A percentile compares a stretch with the other conserved stretches of the same genome.
Conservation (phyloP, 2,329 filamentous ascomycete species). For the Zymoseptoria tritici region DNA sequence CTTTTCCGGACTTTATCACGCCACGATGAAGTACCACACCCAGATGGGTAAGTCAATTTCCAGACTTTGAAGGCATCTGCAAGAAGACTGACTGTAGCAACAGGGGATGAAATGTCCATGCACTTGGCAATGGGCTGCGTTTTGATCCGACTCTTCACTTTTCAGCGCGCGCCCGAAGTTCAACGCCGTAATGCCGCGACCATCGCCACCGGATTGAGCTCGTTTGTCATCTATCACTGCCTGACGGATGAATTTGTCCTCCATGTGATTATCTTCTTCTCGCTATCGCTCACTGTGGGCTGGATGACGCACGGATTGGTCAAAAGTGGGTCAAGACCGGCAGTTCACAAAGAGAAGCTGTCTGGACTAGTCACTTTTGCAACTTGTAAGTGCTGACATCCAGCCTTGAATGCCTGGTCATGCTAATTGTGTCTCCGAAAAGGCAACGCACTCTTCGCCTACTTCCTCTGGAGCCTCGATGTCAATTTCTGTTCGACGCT, state of each 20-base stretch:
- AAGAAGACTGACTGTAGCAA: background rate
- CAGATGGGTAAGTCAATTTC: slow-evolving; percentile 15
- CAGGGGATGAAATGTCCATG: slow-evolving; percentile 21
- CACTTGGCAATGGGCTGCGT: slow-evolving; percentile 20
- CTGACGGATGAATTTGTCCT: slow-evolving; percentile 22
- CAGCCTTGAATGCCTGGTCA: background rate
- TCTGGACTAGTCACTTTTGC: slow-evolving; percentile 27
- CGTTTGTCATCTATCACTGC: slow-evolving; percentile 24
- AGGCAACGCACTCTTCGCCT: slow-evolving; percentile 42
- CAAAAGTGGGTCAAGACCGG: slow-evolving; percentile 9
- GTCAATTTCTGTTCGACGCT: slow-evolving; percentile 66
- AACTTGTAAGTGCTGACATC: background rate
- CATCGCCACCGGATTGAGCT: slow-evolving; percentile 16
- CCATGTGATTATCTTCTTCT: slow-evolving; percentile 22
- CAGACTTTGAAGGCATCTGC: background rate
- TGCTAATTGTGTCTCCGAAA: background rate
- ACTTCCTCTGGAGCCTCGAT: slow-evolving; percentile 70
- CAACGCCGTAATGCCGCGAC: slow-evolving; percentile 18
- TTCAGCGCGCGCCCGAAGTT: slow-evolving; percentile 14
- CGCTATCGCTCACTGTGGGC: slow-evolving; percentile 18
- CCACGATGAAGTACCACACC: slow-evolving; percentile 21
- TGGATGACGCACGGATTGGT: slow-evolving; percentile 15
- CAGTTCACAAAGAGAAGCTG: slow-evolving; percentile 31
- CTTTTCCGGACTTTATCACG: slow-evolving; percentile 19
- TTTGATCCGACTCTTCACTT: slow-evolving; percentile 20